phyloP scores from a whole-genome alignment of 164 flowering plant species.

The Santalum album region DNA sequence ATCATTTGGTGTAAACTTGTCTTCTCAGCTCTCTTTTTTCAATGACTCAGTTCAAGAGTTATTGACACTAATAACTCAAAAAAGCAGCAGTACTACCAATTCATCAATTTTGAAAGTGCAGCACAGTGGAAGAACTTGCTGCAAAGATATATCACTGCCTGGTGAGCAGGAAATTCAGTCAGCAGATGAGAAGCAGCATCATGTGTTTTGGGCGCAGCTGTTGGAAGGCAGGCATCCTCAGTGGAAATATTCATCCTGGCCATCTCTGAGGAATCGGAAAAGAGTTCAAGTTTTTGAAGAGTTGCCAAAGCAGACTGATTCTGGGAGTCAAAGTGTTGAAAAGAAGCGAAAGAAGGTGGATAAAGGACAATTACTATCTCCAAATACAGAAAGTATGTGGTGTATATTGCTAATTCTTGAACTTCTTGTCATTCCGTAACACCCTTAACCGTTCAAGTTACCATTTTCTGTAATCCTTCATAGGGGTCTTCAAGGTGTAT shows the following conservation, averaged over 20 bases:
- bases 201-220: constrained; percentile 61
- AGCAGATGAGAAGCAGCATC: constrained; percentile 35
- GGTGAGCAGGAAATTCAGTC: constrained; percentile 43
- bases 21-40: constrained; percentile 24
- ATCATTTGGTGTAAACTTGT: constrained; percentile 9
- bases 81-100: constrained; percentile 6
- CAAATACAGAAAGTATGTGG: constrained; percentile 26
- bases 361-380: constrained; percentile 18
- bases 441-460: background rate
- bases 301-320: constrained; percentile 9
- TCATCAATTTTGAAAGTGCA: constrained; percentile 34
- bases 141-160: constrained; percentile 21
- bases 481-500: background rate
- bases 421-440: background rate
- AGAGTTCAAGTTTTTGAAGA: constrained; percentile 38
- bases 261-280: constrained; percentile 50
- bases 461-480: background rate
- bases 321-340: constrained; percentile 27
- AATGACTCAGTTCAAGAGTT: constrained; percentile 45
- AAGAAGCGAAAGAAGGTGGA: constrained; percentile 57
- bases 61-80: constrained; percentile 20
- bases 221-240: constrained; percentile 46
- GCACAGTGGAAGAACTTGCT: constrained; percentile 32
- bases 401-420: background rate
- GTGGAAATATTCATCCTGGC: constrained; percentile 50